Evolutionary conservation across 768 basidiomycete species (phyloP).

Genomic region (Guyanaporus albipodus): DNA sequence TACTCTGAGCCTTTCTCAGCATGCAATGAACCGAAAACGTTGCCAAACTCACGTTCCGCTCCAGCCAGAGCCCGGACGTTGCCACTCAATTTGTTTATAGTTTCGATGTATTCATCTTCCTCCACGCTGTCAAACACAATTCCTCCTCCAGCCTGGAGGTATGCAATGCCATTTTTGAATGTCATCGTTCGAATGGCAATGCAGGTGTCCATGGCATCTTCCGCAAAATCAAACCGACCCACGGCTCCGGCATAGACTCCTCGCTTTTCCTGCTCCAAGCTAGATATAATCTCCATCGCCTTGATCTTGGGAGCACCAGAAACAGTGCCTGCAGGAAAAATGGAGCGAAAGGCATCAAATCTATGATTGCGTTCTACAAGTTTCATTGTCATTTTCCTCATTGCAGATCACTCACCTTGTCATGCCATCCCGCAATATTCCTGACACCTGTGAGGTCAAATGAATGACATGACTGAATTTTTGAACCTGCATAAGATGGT

Average conservation of each 20-base stretch:
- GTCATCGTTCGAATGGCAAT: constrained; percentile 98
- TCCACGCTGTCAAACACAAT: constrained; percentile 97
- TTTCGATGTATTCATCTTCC: constrained; percentile 96
- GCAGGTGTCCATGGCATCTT: constrained; percentile 95
- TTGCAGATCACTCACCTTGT: constrained; percentile 55
- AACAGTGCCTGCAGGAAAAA: constrained; percentile 98
- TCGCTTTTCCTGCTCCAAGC: constrained; percentile 82
- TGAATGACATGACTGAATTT: constrained; percentile 99
- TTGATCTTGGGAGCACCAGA: constrained; percentile 99
- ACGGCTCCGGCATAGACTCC: constrained; percentile 97
- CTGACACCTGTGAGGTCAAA: constrained; percentile 92
- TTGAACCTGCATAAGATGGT: constrained; percentile 88
- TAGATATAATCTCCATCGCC: constrained; percentile 89
- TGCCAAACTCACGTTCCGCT: constrained; percentile 72
- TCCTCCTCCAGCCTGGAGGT: constrained; percentile 94
- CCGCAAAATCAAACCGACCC: constrained; percentile 95
- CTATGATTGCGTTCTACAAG: constrained; percentile 36
- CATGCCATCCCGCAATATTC: constrained; percentile 72
- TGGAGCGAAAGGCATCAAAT: constrained; percentile 98
- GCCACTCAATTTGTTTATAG: constrained; percentile 88
- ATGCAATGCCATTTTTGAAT: constrained; percentile 89
- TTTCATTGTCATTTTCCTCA: constrained; percentile 1
- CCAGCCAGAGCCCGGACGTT: constrained; percentile 82
- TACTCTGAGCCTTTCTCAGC: constrained; percentile 46
- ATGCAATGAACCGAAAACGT: not conserved